phyloP scores from a whole-genome alignment of 176 grass and related monocot genomes.

The Eragrostis curvula region DNA sequence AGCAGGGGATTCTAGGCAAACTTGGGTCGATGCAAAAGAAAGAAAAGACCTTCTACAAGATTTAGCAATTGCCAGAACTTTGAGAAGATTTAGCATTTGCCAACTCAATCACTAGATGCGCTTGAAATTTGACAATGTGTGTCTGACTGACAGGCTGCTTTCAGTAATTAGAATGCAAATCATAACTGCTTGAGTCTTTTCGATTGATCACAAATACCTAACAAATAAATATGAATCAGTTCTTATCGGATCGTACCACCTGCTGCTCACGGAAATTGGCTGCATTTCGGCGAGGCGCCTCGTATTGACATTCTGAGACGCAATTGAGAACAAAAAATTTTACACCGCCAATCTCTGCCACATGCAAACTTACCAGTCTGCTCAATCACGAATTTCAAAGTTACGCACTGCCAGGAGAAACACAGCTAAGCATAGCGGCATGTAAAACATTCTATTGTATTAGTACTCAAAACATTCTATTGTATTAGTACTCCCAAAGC shows the following conservation, averaged over 20 bases:
- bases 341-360: background rate
- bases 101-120: no score
- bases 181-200: background rate
- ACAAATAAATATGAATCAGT: background rate
- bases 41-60: no score
- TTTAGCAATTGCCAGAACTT: no score
- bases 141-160: background rate
- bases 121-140: background rate
- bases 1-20: no score
- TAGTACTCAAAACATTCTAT: no score
- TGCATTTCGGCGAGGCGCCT: no score
- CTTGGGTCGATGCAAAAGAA: no score
- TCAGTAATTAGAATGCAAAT: background rate
- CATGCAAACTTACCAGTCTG: background rate
- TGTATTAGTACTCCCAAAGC: no score
- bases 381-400: background rate
- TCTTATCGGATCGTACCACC: no score
- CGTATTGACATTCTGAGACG: no score
- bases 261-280: background rate
- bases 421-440: background rate
- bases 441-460: slow-evolving; percentile 19
- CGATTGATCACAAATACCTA: no score
- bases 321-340: background rate
- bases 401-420: background rate
- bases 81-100: no score